Conservation (phyloP, 1,284 basidiomycete genomes). For the Ganoderma resinaceum region DNA sequence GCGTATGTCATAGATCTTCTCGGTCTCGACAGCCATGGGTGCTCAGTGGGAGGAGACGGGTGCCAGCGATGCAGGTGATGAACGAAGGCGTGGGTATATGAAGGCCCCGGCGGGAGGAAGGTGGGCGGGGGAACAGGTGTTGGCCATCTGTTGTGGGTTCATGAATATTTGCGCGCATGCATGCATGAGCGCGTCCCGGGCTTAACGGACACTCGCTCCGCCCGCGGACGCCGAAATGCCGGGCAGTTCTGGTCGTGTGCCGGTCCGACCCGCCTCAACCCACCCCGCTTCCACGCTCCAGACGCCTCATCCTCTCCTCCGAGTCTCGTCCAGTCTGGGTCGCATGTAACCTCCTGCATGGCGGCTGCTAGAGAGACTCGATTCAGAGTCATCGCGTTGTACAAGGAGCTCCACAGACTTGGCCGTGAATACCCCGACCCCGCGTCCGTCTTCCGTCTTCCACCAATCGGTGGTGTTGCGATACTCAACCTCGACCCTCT, state of each 20-base stretch:
- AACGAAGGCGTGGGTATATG: not conserved
- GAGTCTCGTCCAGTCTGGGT: not conserved
- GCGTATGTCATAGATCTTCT: slow-evolving; percentile 26
- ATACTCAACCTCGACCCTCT: slow-evolving; percentile 14
- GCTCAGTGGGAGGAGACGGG: not conserved
- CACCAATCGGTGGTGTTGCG: not conserved
- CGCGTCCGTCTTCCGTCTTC: slow-evolving; percentile 53
- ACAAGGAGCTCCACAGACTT: slow-evolving; percentile 80
- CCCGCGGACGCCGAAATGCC: not conserved
- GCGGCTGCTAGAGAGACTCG: slow-evolving; percentile 46
- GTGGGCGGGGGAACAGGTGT: not conserved
- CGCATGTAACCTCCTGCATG: slow-evolving; percentile 35
- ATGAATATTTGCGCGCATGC: not conserved
- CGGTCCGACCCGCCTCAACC: not conserved
- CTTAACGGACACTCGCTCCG: not conserved
- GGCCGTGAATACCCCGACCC: slow-evolving; percentile 83
- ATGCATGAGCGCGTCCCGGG: not conserved
- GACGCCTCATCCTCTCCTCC: not conserved
- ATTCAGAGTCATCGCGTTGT: slow-evolving; percentile 69
- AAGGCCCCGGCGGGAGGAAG: not conserved
- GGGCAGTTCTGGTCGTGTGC: not conserved
- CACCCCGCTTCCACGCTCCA: not conserved
- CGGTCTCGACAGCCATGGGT: slow-evolving; percentile 10
- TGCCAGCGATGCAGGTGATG: not conserved
- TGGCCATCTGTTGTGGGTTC: not conserved